Percentiles rank a stretch among this genome's conserved stretches.
Evolutionary conservation across 306 rosid genomes (phyloP).

Genomic region (Argentina anserina): DNA sequence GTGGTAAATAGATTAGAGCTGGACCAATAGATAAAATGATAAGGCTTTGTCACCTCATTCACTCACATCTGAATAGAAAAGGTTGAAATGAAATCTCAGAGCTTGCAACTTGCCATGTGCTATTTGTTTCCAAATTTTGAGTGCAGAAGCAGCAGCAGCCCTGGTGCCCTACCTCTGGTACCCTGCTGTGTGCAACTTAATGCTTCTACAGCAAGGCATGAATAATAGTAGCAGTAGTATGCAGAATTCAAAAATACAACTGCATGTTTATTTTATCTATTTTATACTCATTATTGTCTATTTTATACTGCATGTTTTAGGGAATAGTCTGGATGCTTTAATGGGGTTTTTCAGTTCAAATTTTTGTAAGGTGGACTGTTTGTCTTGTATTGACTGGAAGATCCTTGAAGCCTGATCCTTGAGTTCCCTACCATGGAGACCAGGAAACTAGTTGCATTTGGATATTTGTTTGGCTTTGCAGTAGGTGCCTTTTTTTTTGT

Average conservation of each 20-base stretch:
- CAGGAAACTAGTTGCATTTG: neutral
- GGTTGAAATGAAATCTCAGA: slow-evolving; percentile 36
- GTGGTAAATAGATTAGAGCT: slow-evolving; percentile 33
- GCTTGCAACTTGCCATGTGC: slow-evolving; percentile 31
- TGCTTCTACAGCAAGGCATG: slow-evolving; percentile 17
- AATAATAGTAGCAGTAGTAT: neutral
- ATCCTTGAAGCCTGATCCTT: neutral
- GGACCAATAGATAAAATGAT: slow-evolving; percentile 18
- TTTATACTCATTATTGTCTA: neutral
- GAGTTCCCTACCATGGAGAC: neutral
- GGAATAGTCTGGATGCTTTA: neutral
- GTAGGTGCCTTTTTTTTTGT: neutral
- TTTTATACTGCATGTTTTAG: neutral
- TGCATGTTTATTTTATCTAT: neutral
- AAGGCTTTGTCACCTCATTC: slow-evolving; percentile 26
- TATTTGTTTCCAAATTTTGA: slow-evolving; percentile 33
- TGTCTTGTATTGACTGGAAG: neutral
- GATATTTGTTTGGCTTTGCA: neutral
- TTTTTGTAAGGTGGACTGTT: neutral
- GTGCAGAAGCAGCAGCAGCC: slow-evolving; percentile 14
- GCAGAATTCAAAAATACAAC: neutral
- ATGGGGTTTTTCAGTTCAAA: neutral
- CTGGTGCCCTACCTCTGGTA: neutral
- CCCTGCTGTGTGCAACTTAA: slow-evolving; percentile 15
- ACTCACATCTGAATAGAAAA: slow-evolving; percentile 40